These are phyloP conservation scores for Graphium sp. DNA, from an alignment of 2,329 filamentous ascomycete genomes.

Conservation along the genomic window DNA sequence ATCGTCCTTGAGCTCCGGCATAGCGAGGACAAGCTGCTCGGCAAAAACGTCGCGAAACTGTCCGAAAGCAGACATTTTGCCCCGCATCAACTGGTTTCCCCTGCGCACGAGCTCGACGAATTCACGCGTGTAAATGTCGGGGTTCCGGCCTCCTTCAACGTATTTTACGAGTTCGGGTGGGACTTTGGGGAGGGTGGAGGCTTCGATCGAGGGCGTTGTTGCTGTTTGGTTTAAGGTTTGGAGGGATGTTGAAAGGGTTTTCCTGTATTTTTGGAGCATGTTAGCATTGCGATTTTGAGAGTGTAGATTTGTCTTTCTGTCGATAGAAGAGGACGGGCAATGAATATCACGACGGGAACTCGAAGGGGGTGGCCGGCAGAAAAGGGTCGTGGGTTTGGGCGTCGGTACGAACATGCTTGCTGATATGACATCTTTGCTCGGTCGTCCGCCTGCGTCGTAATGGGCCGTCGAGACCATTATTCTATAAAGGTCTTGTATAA, in stretches of 20 bases:
- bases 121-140: slow-evolving; percentile 58
- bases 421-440: slow-evolving; percentile 38
- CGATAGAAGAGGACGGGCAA: slow-evolving; percentile 1
- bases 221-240: slow-evolving; percentile 21
- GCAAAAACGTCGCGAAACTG: slow-evolving; percentile 46
- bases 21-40: slow-evolving; percentile 34
- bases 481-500: slow-evolving; percentile 47
- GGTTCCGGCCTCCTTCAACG: slow-evolving; percentile 55
- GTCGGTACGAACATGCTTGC: slow-evolving; percentile 28
- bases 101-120: slow-evolving; percentile 53
- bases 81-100: slow-evolving; percentile 49
- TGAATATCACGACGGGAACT: background rate
- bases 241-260: slow-evolving; percentile 20
- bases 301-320: background rate
- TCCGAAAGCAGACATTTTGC: slow-evolving; percentile 45
- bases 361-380: slow-evolving; percentile 1
- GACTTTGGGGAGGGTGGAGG: slow-evolving; percentile 32
- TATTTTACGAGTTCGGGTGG: slow-evolving; percentile 50
- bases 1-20: slow-evolving; percentile 42
- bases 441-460: slow-evolving; percentile 35
- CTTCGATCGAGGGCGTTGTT: slow-evolving; percentile 14
- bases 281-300: slow-evolving; percentile 2
- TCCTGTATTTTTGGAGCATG: slow-evolving; percentile 12
- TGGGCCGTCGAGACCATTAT: slow-evolving; percentile 44
- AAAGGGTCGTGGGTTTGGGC: slow-evolving; percentile 1